These are phyloP conservation scores for Mycena galopus DNA, from an alignment of 768 basidiomycete species.

Conservation along the genomic window DNA sequence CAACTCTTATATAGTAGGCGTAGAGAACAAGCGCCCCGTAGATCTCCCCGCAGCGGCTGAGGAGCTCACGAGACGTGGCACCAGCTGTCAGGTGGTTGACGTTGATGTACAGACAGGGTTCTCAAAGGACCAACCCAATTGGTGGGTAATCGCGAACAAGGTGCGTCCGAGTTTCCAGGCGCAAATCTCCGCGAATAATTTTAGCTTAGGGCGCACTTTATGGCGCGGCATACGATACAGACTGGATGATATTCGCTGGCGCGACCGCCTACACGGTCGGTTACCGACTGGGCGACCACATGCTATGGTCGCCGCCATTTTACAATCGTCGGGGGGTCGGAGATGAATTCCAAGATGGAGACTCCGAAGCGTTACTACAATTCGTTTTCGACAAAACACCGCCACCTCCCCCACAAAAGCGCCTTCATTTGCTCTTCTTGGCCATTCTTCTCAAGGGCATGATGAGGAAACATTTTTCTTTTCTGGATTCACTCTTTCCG, in stretches of 20 bases:
- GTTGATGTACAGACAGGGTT: not conserved
- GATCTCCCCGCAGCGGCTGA: not conserved
- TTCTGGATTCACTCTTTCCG: not conserved
- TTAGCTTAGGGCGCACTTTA: slow-evolving; percentile 21
- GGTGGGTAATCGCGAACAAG: slow-evolving; percentile 25
- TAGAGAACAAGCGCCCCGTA: slow-evolving; percentile 3
- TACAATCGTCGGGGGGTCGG: slow-evolving; percentile 1
- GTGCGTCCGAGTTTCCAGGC: not conserved
- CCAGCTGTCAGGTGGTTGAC: not conserved
- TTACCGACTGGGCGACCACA: slow-evolving; percentile 1
- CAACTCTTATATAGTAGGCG: not conserved
- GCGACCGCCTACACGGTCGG: slow-evolving; percentile 2
- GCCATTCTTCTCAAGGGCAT: slow-evolving; percentile 6
- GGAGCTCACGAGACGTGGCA: slow-evolving; percentile 6
- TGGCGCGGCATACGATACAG: slow-evolving; percentile 4
- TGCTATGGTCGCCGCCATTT: slow-evolving; percentile 10
- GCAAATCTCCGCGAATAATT: not conserved
- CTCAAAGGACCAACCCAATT: not conserved
- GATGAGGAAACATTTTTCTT: not conserved
- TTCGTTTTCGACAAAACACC: not conserved
- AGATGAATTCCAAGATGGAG: slow-evolving; percentile 3
- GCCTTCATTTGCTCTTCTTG: slow-evolving; percentile 17
- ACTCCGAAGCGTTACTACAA: not conserved
- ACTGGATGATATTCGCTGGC: slow-evolving; percentile 15
- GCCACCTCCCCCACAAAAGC: not conserved